phyloP scores from a whole-genome alignment of 768 basidiomycete genomes.

The Chalciporus piperatus region DNA sequence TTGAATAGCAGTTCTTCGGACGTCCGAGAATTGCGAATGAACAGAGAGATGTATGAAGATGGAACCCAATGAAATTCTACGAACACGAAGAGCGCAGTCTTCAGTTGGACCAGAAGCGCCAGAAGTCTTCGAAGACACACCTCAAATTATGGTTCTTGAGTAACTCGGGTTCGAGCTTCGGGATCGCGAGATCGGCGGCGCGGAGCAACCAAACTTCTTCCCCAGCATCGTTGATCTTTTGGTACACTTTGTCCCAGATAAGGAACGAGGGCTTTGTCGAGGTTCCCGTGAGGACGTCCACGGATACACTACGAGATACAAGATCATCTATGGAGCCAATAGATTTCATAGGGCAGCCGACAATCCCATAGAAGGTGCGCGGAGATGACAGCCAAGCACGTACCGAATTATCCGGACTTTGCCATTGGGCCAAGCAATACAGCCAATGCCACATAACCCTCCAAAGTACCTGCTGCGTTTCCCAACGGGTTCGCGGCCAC shows the following conservation, averaged over 20 bases:
- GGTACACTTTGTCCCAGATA: constrained; percentile 84
- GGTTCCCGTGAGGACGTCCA: constrained; percentile 46
- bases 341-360: background rate
- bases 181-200: constrained; percentile 51
- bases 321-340: constrained; percentile 37
- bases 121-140: constrained; percentile 28
- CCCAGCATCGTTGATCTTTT: constrained; percentile 56
- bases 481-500: constrained; percentile 60
- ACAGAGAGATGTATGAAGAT: constrained; percentile 68
- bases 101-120: background rate
- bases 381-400: constrained; percentile 19
- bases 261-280: constrained; percentile 80
- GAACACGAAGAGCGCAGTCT: background rate
- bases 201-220: constrained; percentile 79
- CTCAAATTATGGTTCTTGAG: constrained; percentile 52
- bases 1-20: constrained; percentile 46
- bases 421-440: constrained; percentile 62
- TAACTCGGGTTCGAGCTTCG: constrained; percentile 49
- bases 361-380: background rate
- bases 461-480: constrained; percentile 63
- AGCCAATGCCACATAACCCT: constrained; percentile 78
- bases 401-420: constrained; percentile 53
- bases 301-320: constrained; percentile 45
- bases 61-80: constrained; percentile 60
- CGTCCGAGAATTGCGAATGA: constrained; percentile 51